These are phyloP conservation scores for Pseudohalonectria lignicola DNA, from an alignment of 2,329 filamentous ascomycete genomes.

Conservation along the genomic window DNA sequence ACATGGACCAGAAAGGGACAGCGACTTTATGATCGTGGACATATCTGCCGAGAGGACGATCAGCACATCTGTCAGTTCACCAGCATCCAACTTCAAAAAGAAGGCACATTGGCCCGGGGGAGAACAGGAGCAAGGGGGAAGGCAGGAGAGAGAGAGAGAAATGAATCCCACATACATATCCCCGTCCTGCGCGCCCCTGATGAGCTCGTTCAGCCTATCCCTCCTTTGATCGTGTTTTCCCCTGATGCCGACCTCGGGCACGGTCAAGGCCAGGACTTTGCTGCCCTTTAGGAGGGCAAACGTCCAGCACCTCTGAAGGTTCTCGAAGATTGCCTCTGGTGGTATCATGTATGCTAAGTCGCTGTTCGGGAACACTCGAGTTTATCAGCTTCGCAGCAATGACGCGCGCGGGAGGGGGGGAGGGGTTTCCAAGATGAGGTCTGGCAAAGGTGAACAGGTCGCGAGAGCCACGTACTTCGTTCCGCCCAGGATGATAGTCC, in stretches of 20 bases:
- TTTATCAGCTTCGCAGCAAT: no score
- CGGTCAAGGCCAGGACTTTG: conserved; percentile 52
- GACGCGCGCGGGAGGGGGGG: no score
- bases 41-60: not conserved
- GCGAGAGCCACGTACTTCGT: conserved; percentile 34
- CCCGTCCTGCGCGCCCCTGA: conserved; percentile 33
- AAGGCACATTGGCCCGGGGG: no score
- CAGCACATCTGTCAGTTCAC: not conserved
- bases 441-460: not conserved
- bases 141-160: no score
- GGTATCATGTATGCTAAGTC: conserved; percentile 35
- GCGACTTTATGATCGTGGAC: conserved; percentile 27
- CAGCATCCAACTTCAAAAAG: no score
- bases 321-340: conserved; percentile 31
- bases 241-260: conserved; percentile 37
- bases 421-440: no score
- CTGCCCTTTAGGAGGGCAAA: conserved; percentile 34
- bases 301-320: conserved; percentile 38
- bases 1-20: conserved; percentile 42
- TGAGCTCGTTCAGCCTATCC: conserved; percentile 37
- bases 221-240: conserved; percentile 2
- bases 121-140: no score
- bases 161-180: conserved; percentile 35
- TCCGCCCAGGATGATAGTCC: conserved; percentile 52
- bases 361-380: conserved; percentile 12